Evolutionary conservation across 2,329 filamentous ascomycete species (phyloP).

Genomic region (Aspergillus oerlinghausenensis): DNA sequence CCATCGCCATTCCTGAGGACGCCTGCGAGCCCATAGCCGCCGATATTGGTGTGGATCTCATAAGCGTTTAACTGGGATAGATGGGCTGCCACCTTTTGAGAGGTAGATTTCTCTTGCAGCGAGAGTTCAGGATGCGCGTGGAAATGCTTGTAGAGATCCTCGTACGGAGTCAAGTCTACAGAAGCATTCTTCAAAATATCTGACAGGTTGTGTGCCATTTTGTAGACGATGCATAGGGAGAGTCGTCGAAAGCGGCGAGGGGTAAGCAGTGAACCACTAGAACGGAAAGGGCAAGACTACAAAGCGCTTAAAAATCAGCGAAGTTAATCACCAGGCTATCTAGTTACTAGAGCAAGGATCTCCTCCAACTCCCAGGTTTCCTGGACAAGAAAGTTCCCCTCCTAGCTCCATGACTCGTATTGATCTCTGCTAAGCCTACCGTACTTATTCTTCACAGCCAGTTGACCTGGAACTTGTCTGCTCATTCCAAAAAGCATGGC

Average conservation of each 20-base stretch:
- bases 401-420: too few species aligned
- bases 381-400: too few species aligned
- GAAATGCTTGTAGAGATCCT: slow-evolving; percentile 55
- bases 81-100: slow-evolving; percentile 42
- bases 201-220: slow-evolving; percentile 26
- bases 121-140: slow-evolving; percentile 59
- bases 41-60: slow-evolving; percentile 43
- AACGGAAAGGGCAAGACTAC: not conserved
- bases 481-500: too few species aligned
- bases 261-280: too few species aligned
- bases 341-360: too few species aligned
- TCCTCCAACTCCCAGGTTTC: too few species aligned
- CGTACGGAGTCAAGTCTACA: slow-evolving; percentile 42
- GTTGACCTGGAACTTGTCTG: too few species aligned
- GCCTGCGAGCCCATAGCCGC: slow-evolving; percentile 42
- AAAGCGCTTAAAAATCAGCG: too few species aligned
- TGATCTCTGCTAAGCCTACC: too few species aligned
- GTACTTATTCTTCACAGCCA: too few species aligned
- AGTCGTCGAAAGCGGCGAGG: too few species aligned
- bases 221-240: not conserved
- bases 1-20: slow-evolving; percentile 42
- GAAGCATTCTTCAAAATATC: slow-evolving; percentile 13
- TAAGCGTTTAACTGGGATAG: slow-evolving; percentile 32
- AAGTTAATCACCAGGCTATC: too few species aligned
- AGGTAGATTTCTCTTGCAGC: slow-evolving; percentile 51